A percentile compares a stretch with the other conserved stretches of the same genome.
Conservation (phyloP, 2,329 filamentous ascomycete species). For the Phialophora verrucosa region DNA sequence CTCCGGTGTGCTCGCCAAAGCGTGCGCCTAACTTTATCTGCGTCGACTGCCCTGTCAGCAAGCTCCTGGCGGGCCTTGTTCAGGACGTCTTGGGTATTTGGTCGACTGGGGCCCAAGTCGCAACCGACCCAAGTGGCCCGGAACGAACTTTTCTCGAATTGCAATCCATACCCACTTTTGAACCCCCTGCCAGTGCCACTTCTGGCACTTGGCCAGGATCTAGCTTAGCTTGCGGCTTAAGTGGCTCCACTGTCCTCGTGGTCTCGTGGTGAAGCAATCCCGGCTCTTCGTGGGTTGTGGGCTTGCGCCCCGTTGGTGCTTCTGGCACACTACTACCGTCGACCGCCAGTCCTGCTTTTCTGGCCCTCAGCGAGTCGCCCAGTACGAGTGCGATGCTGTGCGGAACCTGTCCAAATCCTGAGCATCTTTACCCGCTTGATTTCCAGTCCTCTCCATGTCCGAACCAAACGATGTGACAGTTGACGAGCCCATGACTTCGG, state of each 20-base stretch:
- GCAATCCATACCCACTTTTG: conserved; percentile 30
- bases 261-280: conserved; percentile 37
- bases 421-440: conserved; percentile 33
- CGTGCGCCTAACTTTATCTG: conserved; percentile 30
- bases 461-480: conserved; percentile 31
- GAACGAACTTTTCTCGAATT: conserved; percentile 36
- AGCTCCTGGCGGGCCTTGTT: conserved; percentile 28
- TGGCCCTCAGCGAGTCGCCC: conserved; percentile 21
- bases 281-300: conserved; percentile 36
- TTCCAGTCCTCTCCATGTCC: conserved; percentile 33
- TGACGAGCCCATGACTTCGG: conserved; percentile 35
- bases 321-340: conserved; percentile 30
- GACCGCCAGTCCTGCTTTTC: conserved; percentile 33
- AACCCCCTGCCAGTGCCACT: conserved; percentile 28
- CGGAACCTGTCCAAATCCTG: conserved; percentile 33
- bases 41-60: conserved; percentile 28
- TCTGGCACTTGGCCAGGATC: conserved; percentile 24
- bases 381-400: conserved; percentile 28
- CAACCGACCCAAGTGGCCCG: conserved; percentile 25
- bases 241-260: conserved; percentile 36
- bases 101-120: conserved; percentile 8
- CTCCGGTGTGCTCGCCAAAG: conserved; percentile 30
- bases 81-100: conserved; percentile 5
- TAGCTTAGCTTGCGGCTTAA: conserved; percentile 33
- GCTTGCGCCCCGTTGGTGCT: conserved; percentile 29